These are phyloP conservation scores for Leptographium radiaticola DNA, from an alignment of 2,329 filamentous ascomycete species.

Conservation along the genomic window DNA sequence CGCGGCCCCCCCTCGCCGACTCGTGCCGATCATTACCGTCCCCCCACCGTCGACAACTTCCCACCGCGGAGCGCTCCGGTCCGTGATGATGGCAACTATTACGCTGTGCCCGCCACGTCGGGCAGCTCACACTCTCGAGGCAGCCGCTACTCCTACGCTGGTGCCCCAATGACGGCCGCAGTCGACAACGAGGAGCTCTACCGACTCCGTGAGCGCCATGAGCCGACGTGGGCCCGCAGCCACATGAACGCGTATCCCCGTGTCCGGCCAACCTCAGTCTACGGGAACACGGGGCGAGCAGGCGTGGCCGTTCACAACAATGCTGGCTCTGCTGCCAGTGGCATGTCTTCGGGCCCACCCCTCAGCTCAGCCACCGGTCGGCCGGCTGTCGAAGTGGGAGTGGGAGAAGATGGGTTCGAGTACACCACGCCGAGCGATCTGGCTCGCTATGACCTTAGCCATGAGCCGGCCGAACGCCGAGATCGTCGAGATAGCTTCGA, in stretches of 20 bases:
- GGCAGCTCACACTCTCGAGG: constrained; percentile 31
- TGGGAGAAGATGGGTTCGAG: constrained; percentile 46
- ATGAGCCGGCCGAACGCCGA: constrained; percentile 24
- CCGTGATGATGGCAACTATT: constrained; percentile 38
- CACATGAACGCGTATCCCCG: constrained; percentile 25
- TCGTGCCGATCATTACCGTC: constrained; percentile 22
- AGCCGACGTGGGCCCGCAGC: constrained; percentile 23
- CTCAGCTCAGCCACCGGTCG: constrained; percentile 2
- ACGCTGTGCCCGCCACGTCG: constrained; percentile 45
- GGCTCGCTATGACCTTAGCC: constrained; percentile 47
- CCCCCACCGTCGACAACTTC: constrained; percentile 27
- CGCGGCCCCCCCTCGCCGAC: constrained; percentile 18
- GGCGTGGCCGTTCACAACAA: not conserved
- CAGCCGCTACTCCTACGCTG: constrained; percentile 23
- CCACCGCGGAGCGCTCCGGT: constrained; percentile 32
- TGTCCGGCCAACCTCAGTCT: constrained; percentile 31
- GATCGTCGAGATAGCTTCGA: constrained; percentile 43
- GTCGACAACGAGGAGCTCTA: constrained; percentile 38
- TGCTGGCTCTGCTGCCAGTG: constrained; percentile 11
- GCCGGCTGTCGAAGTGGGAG: constrained; percentile 34
- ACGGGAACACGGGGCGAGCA: constrained; percentile 26
- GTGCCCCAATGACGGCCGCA: constrained; percentile 8
- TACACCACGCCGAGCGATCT: constrained; percentile 52
- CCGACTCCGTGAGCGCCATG: constrained; percentile 35
- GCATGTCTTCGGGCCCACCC: not conserved